Evolutionary conservation across 192 early-diverging fungal genomes (phyloP), one percentile per base, ranked within the genome.

Genomic region (Funneliformis geosporum): DNA sequence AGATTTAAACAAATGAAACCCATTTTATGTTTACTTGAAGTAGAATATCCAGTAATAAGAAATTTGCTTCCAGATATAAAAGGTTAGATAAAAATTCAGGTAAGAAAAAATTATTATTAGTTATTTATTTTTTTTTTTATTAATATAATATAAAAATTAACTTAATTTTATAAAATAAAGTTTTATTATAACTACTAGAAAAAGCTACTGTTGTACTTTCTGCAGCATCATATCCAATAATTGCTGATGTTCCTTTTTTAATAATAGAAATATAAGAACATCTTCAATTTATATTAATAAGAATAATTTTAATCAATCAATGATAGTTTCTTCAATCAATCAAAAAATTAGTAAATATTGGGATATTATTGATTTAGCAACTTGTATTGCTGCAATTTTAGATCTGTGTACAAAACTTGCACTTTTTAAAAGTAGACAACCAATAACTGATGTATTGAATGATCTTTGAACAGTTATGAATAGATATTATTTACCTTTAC

Each of bases 161-260:
- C 39, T 33, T 38, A 8, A 60, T 27, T 60, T 60, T n/a, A 18
- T 38, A 21, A 60, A 42, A 60, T 75, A 42, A 10, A 60, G 11
- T 27, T 5, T 72, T 72, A 43, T 23, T 72, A 44, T 42, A 72
- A 38, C 46, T 23, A 28, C 12, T 75, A 27, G n/a, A 60, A 75
- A 23, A 60, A 5, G 50, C 73, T 33, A 75, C 50, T 18, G 12
- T 25, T 25, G 55, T 75, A 33, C 27, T 75, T 18, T 75, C 50
- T 11, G 50, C 73, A 60, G 55, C 55, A 18, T 42, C 16, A 44
- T 60, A 75, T 75, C 73, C 23, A 18, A 75, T 50, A 28, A 55
- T 60, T 75, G 73, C 50, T 14, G 73, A 75, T 60, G 33, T 60
- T 40, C 21, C 11, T 25, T 55, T n/a, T 75, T 12, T 12, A 12